Percentiles rank a stretch among this genome's conserved stretches.
These are phyloP conservation scores for Penicillium tannophilum DNA, from an alignment of 495 filamentous ascomycete genomes.

Conservation along the genomic window DNA sequence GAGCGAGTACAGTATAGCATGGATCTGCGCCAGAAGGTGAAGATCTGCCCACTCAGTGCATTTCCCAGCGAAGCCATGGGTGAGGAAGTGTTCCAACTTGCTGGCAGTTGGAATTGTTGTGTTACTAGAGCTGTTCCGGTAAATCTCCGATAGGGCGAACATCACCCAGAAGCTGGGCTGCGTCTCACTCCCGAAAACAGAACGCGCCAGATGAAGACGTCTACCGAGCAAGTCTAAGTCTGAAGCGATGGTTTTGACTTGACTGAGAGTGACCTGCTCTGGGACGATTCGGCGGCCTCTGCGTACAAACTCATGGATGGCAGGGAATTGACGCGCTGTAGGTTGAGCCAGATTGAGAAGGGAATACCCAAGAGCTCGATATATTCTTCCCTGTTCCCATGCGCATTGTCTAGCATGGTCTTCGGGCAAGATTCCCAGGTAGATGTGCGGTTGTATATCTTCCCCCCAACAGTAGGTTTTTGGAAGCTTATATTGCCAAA, in stretches of 20 bases:
- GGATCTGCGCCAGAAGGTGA: slow-evolving; percentile 64
- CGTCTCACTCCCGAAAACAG: slow-evolving; percentile 10
- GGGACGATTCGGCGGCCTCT: slow-evolving; percentile 42
- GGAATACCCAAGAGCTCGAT: slow-evolving; percentile 62
- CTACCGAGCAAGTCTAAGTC: slow-evolving; percentile 18
- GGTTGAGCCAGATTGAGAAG: slow-evolving; percentile 47
- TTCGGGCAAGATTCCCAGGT: slow-evolving; percentile 61
- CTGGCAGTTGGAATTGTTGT: slow-evolving; percentile 13
- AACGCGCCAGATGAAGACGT: slow-evolving; percentile 24
- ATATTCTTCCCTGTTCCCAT: slow-evolving; percentile 59
- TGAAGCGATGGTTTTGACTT: slow-evolving; percentile 16
- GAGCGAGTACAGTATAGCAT: slow-evolving; percentile 66
- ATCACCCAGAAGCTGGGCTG: slow-evolving; percentile 36
- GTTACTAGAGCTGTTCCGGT: slow-evolving; percentile 11
- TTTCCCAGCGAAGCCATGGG: slow-evolving; percentile 27
- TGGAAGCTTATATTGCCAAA: slow-evolving; percentile 34
- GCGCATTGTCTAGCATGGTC: slow-evolving; percentile 60
- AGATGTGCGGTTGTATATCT: slow-evolving; percentile 44
- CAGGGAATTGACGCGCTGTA: slow-evolving; percentile 12
- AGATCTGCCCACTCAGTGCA: slow-evolving; percentile 57
- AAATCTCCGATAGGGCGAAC: slow-evolving; percentile 39
- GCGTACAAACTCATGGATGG: slow-evolving; percentile 51
- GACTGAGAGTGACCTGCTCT: slow-evolving; percentile 28
- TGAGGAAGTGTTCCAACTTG: slow-evolving; percentile 29
- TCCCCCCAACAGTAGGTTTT: slow-evolving; percentile 12